Evolutionary conservation across 495 filamentous ascomycete genomes (phyloP), one percentile per base, ranked within the genome.

Genomic region (Talaromyces thailandensis): DNA sequence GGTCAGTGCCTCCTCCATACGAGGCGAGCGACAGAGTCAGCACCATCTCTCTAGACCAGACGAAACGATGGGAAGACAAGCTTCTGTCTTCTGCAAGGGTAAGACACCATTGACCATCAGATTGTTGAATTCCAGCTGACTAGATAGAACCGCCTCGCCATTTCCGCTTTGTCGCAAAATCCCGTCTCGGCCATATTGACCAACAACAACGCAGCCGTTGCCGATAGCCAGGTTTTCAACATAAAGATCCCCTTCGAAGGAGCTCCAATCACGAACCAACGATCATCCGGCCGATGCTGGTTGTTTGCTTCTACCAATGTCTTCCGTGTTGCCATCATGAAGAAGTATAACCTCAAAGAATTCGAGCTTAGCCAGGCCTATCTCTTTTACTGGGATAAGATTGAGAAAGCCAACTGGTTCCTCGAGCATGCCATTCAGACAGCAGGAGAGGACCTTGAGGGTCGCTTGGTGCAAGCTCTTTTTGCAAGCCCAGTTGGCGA

Each of bases 371-470:
- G 85, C 35, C 92, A 96, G 67, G 83, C 87, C 2, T 96, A 94
- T 67, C 82, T 95, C n/a, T 94, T 92, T 77, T 96, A 90, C 82
- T 95, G 88, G 86, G 91, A 96, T 71, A 96, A 96, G 74, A 82
- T 95, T 23, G 92, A 96, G 74, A 96, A 96, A 71, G 84, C 88
- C 7, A 95, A 95, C 68, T 96, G 81, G 70, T 94, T 94, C 77
- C 79, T 94, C 24, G 90, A 93, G 71, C 85, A 87, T 66, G 84
- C 94, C 62, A 81, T 95, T 43, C 83, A 88, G 60, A 94, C 91
- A 0, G 80, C 81, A 1, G 76, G 84, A 45, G 78, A 89, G 61
- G 82, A 85, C 29, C 77, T 92, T 2, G 88, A 90, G 60, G 78
- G 82, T 14, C 76, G 91, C 21, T 72, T 94, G 11, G 77, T 93